Base-by-base conservation (phyloP, 2,329 filamentous ascomycete genomes). In the Emergomyces africanus region DNA sequence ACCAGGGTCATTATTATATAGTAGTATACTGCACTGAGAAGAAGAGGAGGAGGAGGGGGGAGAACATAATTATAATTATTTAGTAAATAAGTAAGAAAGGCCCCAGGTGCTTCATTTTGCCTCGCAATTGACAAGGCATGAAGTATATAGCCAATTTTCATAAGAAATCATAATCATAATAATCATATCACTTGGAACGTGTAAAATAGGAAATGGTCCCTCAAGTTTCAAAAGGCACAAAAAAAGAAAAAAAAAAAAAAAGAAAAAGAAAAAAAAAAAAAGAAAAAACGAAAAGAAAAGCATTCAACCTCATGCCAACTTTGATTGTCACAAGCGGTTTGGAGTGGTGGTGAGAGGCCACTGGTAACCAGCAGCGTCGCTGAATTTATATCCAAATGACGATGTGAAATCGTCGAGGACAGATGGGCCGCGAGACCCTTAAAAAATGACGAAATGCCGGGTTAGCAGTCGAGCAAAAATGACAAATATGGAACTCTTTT, bases 321-420 rank as follows among this genome's bases (percentile, higher is more conserved):
- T 54, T 54, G 53, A 54, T 54, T 54, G 53, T 84, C 85, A 95
- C 81, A 95, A 83, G 81, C 91, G 90, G 81, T 89, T 91, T 60
- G 84, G 83, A 60, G 81, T 78, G 64, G 85, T 84, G 61, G 87
- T 89, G 60, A 89, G 88, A 41, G 90, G 89, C 91, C 91, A 96
- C 77, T 95, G 90, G 78, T 96, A 96, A 59, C 91, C 91, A 66
- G 91, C 89, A 62, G 91, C 90, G 69, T 99, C 94, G 72, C 89
- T 95, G 80, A 99, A 99, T 77, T 96, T 96, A 82, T 99, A 99
- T 64, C 94, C 94, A 72, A 96, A 99, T 5, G 91, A 96, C 46
- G 91, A 88, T 37, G 92, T 97, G 78, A 99, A 99, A 78, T 99
- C 94, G 68, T 99, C 94, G 59, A 99, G 83, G 42, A 99, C 92